Evolutionary conservation across 192 early-diverging fungal species (phyloP).

Genomic region (Coemansia sp.): DNA sequence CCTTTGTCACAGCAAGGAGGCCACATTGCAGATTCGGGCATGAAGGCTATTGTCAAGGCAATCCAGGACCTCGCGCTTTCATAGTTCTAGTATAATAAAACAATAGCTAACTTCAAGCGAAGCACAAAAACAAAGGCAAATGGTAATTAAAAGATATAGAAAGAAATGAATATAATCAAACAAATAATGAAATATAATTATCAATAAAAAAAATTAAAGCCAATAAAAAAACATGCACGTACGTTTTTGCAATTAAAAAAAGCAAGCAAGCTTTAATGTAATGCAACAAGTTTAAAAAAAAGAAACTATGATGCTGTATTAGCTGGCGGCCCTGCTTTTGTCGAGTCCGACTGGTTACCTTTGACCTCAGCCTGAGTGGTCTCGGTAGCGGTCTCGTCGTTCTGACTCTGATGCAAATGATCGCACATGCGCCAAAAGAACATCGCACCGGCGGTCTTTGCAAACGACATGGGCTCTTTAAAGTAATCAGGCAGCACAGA

Average conservation of each 20-base stretch:
- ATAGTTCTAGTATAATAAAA: too few species aligned
- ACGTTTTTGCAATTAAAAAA: too few species aligned
- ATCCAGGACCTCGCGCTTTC: conserved; percentile 1
- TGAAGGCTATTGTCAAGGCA: not conserved
- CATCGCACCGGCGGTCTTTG: conserved; percentile 30
- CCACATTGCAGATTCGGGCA: conserved; percentile 1
- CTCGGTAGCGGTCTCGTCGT: not conserved
- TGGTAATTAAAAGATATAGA: too few species aligned
- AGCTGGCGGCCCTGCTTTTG: too few species aligned
- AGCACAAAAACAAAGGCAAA: too few species aligned
- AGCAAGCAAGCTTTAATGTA: too few species aligned
- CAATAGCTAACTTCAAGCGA: too few species aligned
- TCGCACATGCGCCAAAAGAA: conserved; percentile 51
- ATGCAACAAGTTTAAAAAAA: too few species aligned
- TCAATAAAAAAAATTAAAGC: not conserved
- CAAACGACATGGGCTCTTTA: conserved; percentile 43
- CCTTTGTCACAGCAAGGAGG: too few species aligned
- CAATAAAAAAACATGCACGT: not conserved
- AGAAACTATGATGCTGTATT: too few species aligned
- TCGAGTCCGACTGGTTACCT: too few species aligned
- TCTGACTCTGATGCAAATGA: conserved; percentile 17
- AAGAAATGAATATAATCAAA: not conserved
- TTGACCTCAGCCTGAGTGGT: not conserved
- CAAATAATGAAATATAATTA: not conserved
- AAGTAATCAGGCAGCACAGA: conserved; percentile 35